Evolutionary conservation across 2,329 filamentous ascomycete species (phyloP).

Genomic region (Xylaria sp.): DNA sequence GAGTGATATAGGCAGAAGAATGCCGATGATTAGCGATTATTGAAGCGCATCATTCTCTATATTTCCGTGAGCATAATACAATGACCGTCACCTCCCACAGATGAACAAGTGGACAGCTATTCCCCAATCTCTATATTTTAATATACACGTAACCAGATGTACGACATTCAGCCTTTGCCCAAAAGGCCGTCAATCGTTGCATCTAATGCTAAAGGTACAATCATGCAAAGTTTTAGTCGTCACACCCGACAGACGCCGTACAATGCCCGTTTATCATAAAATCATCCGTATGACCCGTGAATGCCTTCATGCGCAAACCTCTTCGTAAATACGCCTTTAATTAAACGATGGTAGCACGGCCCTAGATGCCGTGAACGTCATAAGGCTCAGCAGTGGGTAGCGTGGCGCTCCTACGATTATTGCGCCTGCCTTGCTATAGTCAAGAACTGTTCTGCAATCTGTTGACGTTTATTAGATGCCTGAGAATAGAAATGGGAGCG

Average conservation of each 20-base stretch:
- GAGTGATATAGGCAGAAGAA: no score
- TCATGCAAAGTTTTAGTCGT: slow-evolving; percentile 23
- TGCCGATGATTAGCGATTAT: not conserved
- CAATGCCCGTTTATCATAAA: slow-evolving; percentile 30
- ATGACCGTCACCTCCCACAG: not conserved
- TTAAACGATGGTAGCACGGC: no score
- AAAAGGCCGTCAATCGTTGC: slow-evolving; percentile 1
- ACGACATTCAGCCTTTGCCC: slow-evolving; percentile 4
- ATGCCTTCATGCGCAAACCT: slow-evolving; percentile 2
- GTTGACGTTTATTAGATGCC: slow-evolving; percentile 20
- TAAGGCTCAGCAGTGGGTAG: not conserved
- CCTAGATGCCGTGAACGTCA: not conserved
- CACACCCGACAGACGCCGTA: slow-evolving; percentile 27
- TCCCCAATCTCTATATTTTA: slow-evolving; percentile 27
- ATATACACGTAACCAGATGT: slow-evolving; percentile 26
- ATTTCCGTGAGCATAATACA: not conserved
- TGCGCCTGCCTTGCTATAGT: slow-evolving; percentile 36
- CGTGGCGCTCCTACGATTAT: slow-evolving; percentile 7
- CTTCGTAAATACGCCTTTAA: slow-evolving; percentile 1
- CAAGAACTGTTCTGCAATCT: slow-evolving; percentile 41
- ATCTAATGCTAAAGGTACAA: slow-evolving; percentile 16
- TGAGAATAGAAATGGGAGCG: not conserved
- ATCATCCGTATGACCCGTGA: slow-evolving; percentile 1
- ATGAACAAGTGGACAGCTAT: not conserved
- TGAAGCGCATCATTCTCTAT: not conserved